These are phyloP conservation scores for Rhizophora apiculata DNA, from an alignment of 345 rosid species.

Conservation along the genomic window DNA sequence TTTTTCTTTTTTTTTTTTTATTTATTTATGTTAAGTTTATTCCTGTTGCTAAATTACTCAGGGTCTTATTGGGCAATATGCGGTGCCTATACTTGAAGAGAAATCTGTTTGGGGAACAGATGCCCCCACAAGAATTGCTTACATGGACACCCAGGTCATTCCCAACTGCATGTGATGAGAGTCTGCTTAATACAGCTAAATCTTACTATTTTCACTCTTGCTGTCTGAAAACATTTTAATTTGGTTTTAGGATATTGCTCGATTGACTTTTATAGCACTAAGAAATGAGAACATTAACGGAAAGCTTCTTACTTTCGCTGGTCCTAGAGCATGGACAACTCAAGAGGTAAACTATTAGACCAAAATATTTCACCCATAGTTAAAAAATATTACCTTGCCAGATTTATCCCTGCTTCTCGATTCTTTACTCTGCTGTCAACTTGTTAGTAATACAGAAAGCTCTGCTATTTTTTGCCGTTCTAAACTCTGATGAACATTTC, in stretches of 20 bases:
- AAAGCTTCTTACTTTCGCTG: slow-evolving; percentile 86
- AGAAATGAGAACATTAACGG: slow-evolving; percentile 69
- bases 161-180: slow-evolving; percentile 1
- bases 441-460: too few relatives aligned
- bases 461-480: background rate
- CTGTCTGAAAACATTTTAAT: slow-evolving; percentile 9
- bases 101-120: slow-evolving; percentile 99
- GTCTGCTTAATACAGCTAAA: background rate
- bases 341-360: slow-evolving; percentile 62
- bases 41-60: slow-evolving; percentile 21
- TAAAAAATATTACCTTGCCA: background rate
- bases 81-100: slow-evolving; percentile 91
- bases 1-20: background rate
- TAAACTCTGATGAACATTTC: background rate
- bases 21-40: background rate
- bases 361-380: slow-evolving; percentile 1
- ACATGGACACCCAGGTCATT: slow-evolving; percentile 94
- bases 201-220: background rate
- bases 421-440: background rate
- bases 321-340: slow-evolving; percentile 97
- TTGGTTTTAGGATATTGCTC: slow-evolving; percentile 74
- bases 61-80: slow-evolving; percentile 97
- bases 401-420: background rate
- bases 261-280: slow-evolving; percentile 78
- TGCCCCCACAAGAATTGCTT: slow-evolving; percentile 94